Base-by-base conservation (phyloP, 139 green algal species). In the Desmodesmus armatus region DNA sequence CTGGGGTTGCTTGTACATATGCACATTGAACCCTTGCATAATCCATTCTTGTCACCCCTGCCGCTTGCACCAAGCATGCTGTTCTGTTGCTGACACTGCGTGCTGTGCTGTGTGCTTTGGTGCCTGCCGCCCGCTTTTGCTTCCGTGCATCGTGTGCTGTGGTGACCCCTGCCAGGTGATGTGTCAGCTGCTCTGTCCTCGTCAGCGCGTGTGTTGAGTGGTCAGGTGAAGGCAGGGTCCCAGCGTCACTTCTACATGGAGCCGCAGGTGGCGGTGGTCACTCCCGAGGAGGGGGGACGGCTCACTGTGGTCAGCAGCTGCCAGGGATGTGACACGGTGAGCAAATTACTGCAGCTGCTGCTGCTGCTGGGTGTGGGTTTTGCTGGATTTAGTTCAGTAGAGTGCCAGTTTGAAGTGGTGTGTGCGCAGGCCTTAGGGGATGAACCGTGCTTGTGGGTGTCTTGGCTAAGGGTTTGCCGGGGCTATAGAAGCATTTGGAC, bases 211-310 rank as follows among this genome's bases (percentile, higher is more conserved):
- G 33, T 41, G 35, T 21, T 85, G 6, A 0, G 0, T 31, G 78
- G 67, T n/a, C 49, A 44, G 49, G 15, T 80, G 37, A 41, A 25
- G 19, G 9, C 87, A 3, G 85, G 85, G 2, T 82, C 87, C n/a
- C 81, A 91, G 82, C 71, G 85, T n/a, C 92, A 94, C 66, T 80
- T 93, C 4, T 94, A 96, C 84, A 87, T 96, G 84, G 93, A 96
- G 91, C 87, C 88, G 0, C 92, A 95, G 85, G 83, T 63, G 13
- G 88, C 92, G 39, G 85, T 91, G 21, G 86, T 85, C 33, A 53
- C 55, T 72, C 88, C 88, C 9, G 89, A 91, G 23, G 93, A 95
- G 85, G 92, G 88, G 23, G 89, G 92, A 43, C 3, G 27, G 5
- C 53, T 96, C 51, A 70, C 70, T 37, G 80, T 96, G 69, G 70